Conservation (phyloP, 2,329 filamentous ascomycete genomes). For the Chaetoscypha palmicola region DNA sequence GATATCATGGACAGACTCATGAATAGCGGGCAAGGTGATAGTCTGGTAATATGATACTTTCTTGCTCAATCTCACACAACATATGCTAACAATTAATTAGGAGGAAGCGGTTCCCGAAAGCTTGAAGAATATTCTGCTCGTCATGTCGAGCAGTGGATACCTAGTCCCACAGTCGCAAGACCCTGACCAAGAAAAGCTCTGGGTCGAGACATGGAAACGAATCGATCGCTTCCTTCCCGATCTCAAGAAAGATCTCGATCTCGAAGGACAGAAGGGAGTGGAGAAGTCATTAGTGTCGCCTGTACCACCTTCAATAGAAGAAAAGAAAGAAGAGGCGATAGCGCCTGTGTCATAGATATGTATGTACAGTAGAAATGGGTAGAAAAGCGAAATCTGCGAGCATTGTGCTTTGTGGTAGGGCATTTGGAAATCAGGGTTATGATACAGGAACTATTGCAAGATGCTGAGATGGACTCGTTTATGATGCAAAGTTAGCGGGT, state of each 20-base stretch:
- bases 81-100: too few species aligned
- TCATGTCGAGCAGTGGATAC: constrained; percentile 87
- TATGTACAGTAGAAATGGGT: not conserved
- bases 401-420: too few species aligned
- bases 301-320: not conserved
- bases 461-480: too few species aligned
- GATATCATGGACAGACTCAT: constrained; percentile 93
- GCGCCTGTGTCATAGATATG: constrained; percentile 3
- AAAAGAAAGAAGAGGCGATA: constrained; percentile 5
- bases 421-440: not conserved
- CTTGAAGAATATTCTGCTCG: constrained; percentile 89
- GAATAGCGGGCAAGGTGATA: constrained; percentile 90
- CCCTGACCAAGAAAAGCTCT: constrained; percentile 47
- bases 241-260: constrained; percentile 47
- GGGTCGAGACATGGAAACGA: constrained; percentile 57
- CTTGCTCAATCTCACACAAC: too few species aligned
- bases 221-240: constrained; percentile 60
- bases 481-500: too few species aligned
- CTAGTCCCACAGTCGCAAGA: constrained; percentile 63
- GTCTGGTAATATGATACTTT: constrained; percentile 71
- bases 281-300: constrained; percentile 2
- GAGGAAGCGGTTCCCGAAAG: constrained; percentile 94
- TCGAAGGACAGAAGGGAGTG: constrained; percentile 35
- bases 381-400: constrained; percentile 1
- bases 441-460: not conserved